Evolutionary conservation across 75 land plant genomes (phyloP).

Genomic region (Pinus albicaulis): DNA sequence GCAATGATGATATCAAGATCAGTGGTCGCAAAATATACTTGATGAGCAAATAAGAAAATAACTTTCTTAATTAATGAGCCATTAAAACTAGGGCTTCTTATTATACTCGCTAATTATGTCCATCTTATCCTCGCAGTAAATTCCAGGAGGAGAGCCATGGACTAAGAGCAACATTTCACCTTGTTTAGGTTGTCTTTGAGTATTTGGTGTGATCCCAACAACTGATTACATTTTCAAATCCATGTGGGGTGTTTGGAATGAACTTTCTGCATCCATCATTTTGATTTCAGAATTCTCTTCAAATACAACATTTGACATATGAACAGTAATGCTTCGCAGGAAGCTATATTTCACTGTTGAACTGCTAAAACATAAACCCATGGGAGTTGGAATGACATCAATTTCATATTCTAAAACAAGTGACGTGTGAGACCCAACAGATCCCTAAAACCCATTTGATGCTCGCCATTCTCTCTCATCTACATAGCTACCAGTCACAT

Average conservation of each 20-base stretch:
- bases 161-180: slow-evolving; percentile 74
- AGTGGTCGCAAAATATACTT: neutral
- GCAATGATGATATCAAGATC: neutral
- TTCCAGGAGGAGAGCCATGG: slow-evolving; percentile 77
- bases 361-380: slow-evolving; percentile 35
- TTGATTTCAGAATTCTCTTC: slow-evolving; percentile 13
- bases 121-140: slow-evolving; percentile 59
- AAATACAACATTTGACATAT: neutral
- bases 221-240: neutral
- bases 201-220: slow-evolving; percentile 71
- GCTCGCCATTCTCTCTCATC: slow-evolving; percentile 1
- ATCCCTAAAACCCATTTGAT: neutral
- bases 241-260: slow-evolving; percentile 2
- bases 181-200: slow-evolving; percentile 53
- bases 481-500: slow-evolving; percentile 5
- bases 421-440: neutral
- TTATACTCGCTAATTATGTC: slow-evolving; percentile 38
- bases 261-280: neutral
- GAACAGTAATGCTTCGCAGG: slow-evolving; percentile 5
- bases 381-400: slow-evolving; percentile 11
- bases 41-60: neutral
- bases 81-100: neutral
- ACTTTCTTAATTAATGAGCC: neutral
- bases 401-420: slow-evolving; percentile 13
- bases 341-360: slow-evolving; percentile 13